Base-by-base conservation (phyloP, 2,329 filamentous ascomycete genomes). In the Aspergillus sp. region DNA sequence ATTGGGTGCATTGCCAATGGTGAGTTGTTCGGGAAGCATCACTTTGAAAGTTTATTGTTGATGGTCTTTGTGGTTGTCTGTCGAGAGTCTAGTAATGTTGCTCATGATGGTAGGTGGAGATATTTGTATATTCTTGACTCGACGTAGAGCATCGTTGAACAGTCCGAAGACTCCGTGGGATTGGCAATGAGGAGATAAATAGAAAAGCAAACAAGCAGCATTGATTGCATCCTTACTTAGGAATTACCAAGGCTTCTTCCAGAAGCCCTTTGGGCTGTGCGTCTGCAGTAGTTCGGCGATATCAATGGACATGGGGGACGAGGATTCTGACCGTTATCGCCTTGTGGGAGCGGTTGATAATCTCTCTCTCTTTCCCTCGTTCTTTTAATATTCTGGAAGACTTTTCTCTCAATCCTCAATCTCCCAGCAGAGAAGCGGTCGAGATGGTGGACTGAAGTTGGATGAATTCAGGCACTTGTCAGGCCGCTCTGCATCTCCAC, bases 401-500 rank as follows among this genome's bases (percentile, higher is more conserved):
- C 24, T 36, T 36, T 14, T 4, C n/a, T n/a, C n/a, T n/a, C n/a
- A n/a, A n/a, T n/a, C 11, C 16, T 36, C 2, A 36, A 36, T 36
- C 14, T 17, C 1, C 33, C 7, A 4, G 9, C 14, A 36, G 33
- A 14, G 33, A 14, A 14, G 33, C 33, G 16, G 33, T 36, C 33
- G 33, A 26, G 24, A 26, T 26, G 24, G 24, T 26, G 24, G 24
- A 36, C 16, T 17, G 33, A 36, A 4, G 33, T 14, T 36, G 33
- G 33, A n/a, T 36, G n/a, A 19, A 14, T 36, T 61, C 60, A 63
- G 57, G 60, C 60, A 59, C 57, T 24, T 53, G 49, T 64, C 61
- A 64, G 61, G 61, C 61, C 61, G 61, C 60, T 51, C 55, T 64
- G 60, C 61, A 58, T 59, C 43, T 35, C 17, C 41, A 47, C 49